phyloP scores from a whole-genome alignment of 2,329 filamentous ascomycete species.

The Pyrenochaeta sp. region DNA sequence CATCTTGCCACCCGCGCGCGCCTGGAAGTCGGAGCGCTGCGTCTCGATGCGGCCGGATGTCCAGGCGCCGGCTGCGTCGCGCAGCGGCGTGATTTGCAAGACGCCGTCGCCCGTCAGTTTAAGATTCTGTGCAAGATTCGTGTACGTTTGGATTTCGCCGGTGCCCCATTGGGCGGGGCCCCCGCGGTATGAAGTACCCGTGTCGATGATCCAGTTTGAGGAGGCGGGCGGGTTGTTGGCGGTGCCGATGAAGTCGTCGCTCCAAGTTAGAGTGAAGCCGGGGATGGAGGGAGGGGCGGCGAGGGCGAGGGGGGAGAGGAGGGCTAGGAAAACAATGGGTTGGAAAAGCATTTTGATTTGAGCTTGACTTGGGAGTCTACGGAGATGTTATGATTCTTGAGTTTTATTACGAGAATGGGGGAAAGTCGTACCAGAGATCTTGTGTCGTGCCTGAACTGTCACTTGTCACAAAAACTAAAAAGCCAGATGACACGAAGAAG shows the following conservation, averaged over 20 bases:
- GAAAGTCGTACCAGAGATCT: too few relatives aligned
- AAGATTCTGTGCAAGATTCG: slow-evolving; percentile 4
- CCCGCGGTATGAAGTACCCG: slow-evolving; percentile 10
- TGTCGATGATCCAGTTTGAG: slow-evolving; percentile 12
- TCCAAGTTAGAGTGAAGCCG: slow-evolving; percentile 8
- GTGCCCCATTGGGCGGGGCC: slow-evolving; percentile 12
- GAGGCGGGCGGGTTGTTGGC: slow-evolving; percentile 3
- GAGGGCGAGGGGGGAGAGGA: not conserved
- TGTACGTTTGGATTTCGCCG: slow-evolving; percentile 11
- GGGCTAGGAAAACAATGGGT: not conserved
- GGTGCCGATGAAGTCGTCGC: slow-evolving; percentile 9
- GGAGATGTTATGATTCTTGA: too few relatives aligned
- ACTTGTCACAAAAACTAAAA: too few relatives aligned
- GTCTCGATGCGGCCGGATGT: slow-evolving; percentile 15
- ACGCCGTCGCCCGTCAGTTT: slow-evolving; percentile 7
- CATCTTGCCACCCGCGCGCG: slow-evolving; percentile 5
- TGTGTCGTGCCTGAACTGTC: too few relatives aligned
- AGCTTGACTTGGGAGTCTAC: too few relatives aligned
- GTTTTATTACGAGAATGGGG: too few relatives aligned
- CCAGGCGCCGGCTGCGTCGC: slow-evolving; percentile 1
- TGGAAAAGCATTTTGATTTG: slow-evolving; percentile 4
- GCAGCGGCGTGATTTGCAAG: slow-evolving; percentile 9
- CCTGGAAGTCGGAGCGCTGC: slow-evolving; percentile 11
- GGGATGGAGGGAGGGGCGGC: slow-evolving; percentile 1
- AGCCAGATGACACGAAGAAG: too few relatives aligned